A percentile compares a stretch with the other conserved stretches of the same genome.
These are phyloP conservation scores for Arctostaphylos glauca DNA, from an alignment of 148 eudicot species.

Conservation along the genomic window DNA sequence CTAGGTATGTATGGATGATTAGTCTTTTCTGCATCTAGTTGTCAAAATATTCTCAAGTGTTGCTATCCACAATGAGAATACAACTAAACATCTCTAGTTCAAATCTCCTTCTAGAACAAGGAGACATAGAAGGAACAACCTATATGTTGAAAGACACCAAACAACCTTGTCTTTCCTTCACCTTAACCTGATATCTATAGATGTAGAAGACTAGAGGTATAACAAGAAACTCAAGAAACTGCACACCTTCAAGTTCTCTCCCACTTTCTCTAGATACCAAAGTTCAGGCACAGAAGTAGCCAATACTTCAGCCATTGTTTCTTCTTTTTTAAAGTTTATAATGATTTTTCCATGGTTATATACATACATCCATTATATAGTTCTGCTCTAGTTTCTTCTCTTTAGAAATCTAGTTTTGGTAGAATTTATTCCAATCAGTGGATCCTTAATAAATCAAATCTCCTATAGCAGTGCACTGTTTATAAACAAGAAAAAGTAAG, in stretches of 20 bases:
- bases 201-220: not conserved
- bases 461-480: not conserved
- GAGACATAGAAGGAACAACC: not conserved
- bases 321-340: not conserved
- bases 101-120: not conserved
- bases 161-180: not conserved
- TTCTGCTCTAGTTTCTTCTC: too few relatives aligned
- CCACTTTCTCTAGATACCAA: not conserved
- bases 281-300: not conserved
- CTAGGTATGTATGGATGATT: too few relatives aligned
- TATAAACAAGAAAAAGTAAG: not conserved
- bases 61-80: not conserved
- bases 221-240: not conserved
- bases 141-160: not conserved
- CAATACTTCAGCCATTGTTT: not conserved
- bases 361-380: constrained; percentile 33
- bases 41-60: not conserved
- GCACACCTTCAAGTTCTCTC: not conserved
- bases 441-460: too few relatives aligned
- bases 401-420: too few relatives aligned
- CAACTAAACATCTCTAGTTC: not conserved
- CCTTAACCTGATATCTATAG: not conserved
- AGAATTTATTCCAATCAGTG: too few relatives aligned
- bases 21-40: too few relatives aligned
- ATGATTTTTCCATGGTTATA: not conserved